Conservation (phyloP, 108 stramenopile genomes). For the Pseudonitzschia delicatissima region DNA sequence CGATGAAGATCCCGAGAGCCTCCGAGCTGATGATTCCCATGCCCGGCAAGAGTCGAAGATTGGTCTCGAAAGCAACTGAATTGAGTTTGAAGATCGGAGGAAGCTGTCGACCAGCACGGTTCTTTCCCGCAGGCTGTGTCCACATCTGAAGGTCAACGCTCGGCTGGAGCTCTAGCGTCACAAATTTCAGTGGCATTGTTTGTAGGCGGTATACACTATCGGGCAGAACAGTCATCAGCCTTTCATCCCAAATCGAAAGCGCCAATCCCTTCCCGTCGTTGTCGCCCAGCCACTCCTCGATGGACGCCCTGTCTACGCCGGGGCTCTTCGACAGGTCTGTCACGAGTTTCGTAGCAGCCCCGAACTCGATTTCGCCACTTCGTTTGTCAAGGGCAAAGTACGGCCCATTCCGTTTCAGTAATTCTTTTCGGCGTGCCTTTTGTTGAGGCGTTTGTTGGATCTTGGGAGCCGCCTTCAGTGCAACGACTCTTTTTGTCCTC, state of each 20-base stretch:
- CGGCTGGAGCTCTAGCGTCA: slow-evolving; percentile 69
- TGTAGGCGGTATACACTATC: slow-evolving; percentile 59
- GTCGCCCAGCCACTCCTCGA: slow-evolving; percentile 63
- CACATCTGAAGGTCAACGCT: slow-evolving; percentile 76
- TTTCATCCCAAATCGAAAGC: slow-evolving; percentile 68
- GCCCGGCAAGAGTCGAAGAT: slow-evolving; percentile 67
- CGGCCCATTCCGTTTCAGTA: slow-evolving; percentile 62
- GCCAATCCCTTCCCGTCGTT: slow-evolving; percentile 54
- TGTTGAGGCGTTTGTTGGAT: slow-evolving; percentile 31
- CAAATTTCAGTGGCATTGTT: slow-evolving; percentile 78
- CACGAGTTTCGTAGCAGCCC: slow-evolving; percentile 53
- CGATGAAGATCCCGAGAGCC: slow-evolving; percentile 61
- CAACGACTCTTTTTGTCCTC: not conserved
- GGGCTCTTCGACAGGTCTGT: slow-evolving; percentile 42
- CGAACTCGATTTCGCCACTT: slow-evolving; percentile 64
- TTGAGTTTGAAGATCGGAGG: slow-evolving; percentile 56
- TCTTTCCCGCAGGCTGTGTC: slow-evolving; percentile 27
- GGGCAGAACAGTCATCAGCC: slow-evolving; percentile 48
- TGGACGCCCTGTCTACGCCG: slow-evolving; percentile 22
- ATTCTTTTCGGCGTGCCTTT: slow-evolving; percentile 45
- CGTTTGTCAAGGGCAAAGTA: slow-evolving; percentile 63
- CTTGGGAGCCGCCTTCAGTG: slow-evolving; percentile 20
- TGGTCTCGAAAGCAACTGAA: slow-evolving; percentile 73
- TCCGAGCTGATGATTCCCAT: slow-evolving; percentile 40
- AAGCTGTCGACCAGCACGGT: slow-evolving; percentile 8